Base-by-base conservation (phyloP, 805 yeast genomes). In the Saturnispora besseyi region DNA sequence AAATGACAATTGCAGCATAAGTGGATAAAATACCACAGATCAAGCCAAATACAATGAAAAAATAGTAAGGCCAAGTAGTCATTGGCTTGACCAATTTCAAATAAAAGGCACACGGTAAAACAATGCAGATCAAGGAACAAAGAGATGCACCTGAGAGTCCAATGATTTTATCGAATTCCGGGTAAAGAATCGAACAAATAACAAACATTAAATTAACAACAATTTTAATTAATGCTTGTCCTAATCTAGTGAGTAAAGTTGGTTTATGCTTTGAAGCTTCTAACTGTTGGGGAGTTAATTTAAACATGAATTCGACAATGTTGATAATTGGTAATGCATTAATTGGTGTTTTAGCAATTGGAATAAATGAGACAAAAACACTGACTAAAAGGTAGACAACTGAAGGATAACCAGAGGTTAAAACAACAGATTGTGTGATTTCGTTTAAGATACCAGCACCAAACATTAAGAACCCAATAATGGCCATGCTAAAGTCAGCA, bases 101-200 rank as follows among this genome's bases (percentile, higher is more conserved):
- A 65, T 89, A 88, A 62, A 89, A 89, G 15, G 77, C 65, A 50
- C 90, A 76, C 3, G 96, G 96, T 40, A 88, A 73, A 40, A 87
- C 82, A 50, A 88, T 70, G 63, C 96, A 89, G 42, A 88, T 79
- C 11, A 82, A 68, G 59, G 87, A 84, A 59, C 96, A 87, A 48
- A 89, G 70, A 1, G 90, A 84, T 10, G 95, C 82, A 29, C 96
- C 96, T 59, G 87, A 68, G 43, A 89, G 78, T 6, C 96, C 93
- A 55, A 89, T 82, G 52, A 89, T 76, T 57, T 79, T 79, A 64
- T 88, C 96, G 62, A 89, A 89, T 50, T 83, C 87, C 2, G 96
- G 96, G 63, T 86, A 81, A 13, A 79, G 50, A 40, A 87, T 78
- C 0, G 96, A 83, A 47, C 86, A 69, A 13, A 71, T 47, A 22